Conservation (phyloP, 768 basidiomycete species). For the Exidia glandulosa region DNA sequence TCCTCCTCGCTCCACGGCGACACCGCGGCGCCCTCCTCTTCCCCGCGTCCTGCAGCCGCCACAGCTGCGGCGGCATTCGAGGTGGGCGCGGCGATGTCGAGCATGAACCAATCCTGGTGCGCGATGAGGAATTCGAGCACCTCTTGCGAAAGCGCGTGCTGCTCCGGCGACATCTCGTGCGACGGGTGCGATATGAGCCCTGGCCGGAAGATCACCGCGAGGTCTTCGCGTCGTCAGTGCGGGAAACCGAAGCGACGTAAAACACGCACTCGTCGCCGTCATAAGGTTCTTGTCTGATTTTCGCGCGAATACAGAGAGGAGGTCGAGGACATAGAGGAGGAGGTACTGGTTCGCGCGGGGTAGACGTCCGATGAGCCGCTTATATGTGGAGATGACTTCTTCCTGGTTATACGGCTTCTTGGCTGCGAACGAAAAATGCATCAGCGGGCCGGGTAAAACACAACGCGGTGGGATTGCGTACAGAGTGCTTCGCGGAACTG, state of each 20-base stretch:
- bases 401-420: constrained; percentile 59
- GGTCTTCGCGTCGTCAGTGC: constrained; percentile 40
- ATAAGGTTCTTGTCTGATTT: constrained; percentile 90
- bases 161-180: constrained; percentile 76
- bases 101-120: constrained; percentile 93
- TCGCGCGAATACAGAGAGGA: constrained; percentile 87
- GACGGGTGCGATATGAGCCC: constrained; percentile 83
- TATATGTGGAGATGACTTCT: constrained; percentile 69
- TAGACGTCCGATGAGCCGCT: constrained; percentile 71
- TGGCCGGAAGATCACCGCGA: constrained; percentile 95
- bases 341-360: constrained; percentile 89
- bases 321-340: constrained; percentile 92
- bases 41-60: neutral
- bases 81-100: constrained; percentile 71
- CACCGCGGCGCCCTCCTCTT: neutral
- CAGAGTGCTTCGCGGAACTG: constrained; percentile 76
- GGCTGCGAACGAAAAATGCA: constrained; percentile 41
- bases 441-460: neutral
- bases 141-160: constrained; percentile 78
- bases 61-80: neutral
- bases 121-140: constrained; percentile 93
- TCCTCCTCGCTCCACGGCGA: constrained; percentile 4
- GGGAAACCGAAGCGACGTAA: neutral
- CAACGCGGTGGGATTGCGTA: constrained; percentile 19
- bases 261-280: constrained; percentile 77